Conservation (phyloP, 2,329 filamentous ascomycete species). For the Alternaria rosae region DNA sequence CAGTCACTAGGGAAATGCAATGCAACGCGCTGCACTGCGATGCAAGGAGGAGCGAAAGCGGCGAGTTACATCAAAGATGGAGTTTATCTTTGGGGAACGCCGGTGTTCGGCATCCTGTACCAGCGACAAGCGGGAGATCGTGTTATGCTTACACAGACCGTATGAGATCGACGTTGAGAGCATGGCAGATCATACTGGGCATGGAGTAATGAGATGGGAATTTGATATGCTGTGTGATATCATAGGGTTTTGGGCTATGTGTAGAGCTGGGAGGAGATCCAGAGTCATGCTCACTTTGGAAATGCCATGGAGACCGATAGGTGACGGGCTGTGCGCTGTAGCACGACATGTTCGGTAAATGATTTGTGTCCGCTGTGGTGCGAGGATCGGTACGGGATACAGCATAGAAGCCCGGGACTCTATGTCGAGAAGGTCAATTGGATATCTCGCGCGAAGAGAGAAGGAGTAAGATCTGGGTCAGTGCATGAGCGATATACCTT, state of each 20-base stretch:
- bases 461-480: not conserved
- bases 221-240: not conserved
- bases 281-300: not conserved
- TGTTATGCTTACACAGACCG: slow-evolving; percentile 1
- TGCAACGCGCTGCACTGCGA: not conserved
- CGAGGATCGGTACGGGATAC: not conserved
- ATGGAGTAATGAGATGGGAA: not conserved
- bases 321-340: not conserved
- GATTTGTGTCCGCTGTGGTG: not conserved
- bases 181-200: not conserved
- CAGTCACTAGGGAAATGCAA: not conserved
- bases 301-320: not conserved
- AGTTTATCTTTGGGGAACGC: not conserved
- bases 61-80: not conserved
- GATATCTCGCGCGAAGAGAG: too few relatives aligned
- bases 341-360: not conserved
- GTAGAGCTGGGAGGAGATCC: not conserved
- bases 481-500: not conserved
- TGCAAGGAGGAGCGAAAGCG: not conserved
- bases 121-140: not conserved
- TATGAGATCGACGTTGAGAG: not conserved
- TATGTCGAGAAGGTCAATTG: not conserved
- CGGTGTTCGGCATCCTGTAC: not conserved
- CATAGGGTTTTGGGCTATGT: not conserved
- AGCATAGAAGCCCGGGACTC: not conserved